phyloP scores from a whole-genome alignment of 2,329 filamentous ascomycete species.

The Alternaria brassicicola region DNA sequence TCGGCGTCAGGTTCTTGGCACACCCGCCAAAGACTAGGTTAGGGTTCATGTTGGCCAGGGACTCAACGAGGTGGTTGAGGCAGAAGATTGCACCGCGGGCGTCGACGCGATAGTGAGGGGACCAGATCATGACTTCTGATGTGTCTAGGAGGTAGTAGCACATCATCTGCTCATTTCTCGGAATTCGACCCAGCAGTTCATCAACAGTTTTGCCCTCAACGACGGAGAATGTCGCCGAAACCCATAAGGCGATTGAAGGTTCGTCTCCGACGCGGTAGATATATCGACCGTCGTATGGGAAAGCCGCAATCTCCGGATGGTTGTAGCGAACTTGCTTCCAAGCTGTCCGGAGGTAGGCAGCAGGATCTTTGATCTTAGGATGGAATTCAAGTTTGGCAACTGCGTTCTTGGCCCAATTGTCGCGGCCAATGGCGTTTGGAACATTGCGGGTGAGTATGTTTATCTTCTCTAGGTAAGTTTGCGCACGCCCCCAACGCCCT shows the following conservation, averaged over 20 bases:
- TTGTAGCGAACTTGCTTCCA: conserved; percentile 39
- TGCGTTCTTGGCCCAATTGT: conserved; percentile 35
- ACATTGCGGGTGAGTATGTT: conserved; percentile 32
- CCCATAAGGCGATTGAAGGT: conserved; percentile 29
- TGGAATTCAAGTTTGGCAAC: conserved; percentile 33
- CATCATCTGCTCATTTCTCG: conserved; percentile 37
- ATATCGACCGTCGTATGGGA: conserved; percentile 32
- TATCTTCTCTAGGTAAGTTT: conserved; percentile 30
- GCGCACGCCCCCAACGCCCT: conserved; percentile 33
- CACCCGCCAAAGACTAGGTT: conserved; percentile 29
- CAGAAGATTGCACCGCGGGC: conserved; percentile 34
- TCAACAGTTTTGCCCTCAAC: conserved; percentile 25
- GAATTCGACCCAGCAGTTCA: conserved; percentile 28
- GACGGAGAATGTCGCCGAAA: conserved; percentile 31
- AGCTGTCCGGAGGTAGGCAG: conserved; percentile 20
- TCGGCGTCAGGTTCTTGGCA: conserved; percentile 32
- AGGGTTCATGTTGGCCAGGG: conserved; percentile 23
- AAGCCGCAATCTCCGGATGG: conserved; percentile 33
- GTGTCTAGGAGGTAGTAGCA: conserved; percentile 30
- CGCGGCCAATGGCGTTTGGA: conserved; percentile 30
- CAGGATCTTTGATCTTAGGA: conserved; percentile 27
- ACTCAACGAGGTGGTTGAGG: conserved; percentile 30
- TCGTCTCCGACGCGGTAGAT: conserved; percentile 32
- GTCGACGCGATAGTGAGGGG: conserved; percentile 34
- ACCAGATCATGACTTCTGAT: conserved; percentile 32